Percentiles rank a stretch among this genome's conserved stretches.
Evolutionary conservation across 83 land plant species (phyloP).

Genomic region (Diphasiastrum complanatum): DNA sequence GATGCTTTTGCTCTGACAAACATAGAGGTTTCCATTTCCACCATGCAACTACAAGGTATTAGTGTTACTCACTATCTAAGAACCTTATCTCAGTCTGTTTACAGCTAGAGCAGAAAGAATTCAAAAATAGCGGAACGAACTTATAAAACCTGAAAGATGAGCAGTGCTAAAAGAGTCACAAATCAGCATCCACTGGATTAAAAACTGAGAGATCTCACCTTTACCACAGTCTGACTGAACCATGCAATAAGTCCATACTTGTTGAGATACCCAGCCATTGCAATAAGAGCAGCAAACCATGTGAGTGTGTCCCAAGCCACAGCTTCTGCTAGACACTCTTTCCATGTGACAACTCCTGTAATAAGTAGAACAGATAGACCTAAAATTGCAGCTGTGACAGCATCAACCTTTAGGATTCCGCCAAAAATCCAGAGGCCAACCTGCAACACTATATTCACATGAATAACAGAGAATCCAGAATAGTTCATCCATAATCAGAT

Average conservation of each 20-base stretch:
- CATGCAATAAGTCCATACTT: conserved; percentile 12
- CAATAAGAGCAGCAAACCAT: conserved; percentile 12
- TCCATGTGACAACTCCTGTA: conserved; percentile 15
- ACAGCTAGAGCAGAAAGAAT: neutral
- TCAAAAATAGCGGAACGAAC: neutral
- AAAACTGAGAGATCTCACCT: too few species aligned
- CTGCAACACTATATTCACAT: neutral
- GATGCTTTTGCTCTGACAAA: too few species aligned
- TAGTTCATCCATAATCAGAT: neutral
- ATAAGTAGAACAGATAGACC: conserved; percentile 9
- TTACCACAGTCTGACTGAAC: conserved; percentile 12
- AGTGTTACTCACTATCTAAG: neutral
- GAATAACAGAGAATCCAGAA: neutral
- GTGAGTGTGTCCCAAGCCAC: conserved; percentile 17
- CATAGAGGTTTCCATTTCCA: too few species aligned
- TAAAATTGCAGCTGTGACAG: conserved; percentile 10
- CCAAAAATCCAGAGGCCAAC: conserved; percentile 17
- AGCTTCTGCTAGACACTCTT: conserved; percentile 10
- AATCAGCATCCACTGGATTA: neutral
- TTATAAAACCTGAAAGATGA: neutral
- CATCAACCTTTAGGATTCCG: conserved; percentile 2
- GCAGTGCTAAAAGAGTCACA: neutral
- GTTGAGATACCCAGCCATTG: conserved; percentile 16
- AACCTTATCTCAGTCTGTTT: neutral
- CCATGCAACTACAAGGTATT: neutral